A percentile compares a stretch with the other conserved stretches of the same genome.
Evolutionary conservation across 2,329 filamentous ascomycete species (phyloP).

Genomic region (Aspergillus pseudoviridinutans): DNA sequence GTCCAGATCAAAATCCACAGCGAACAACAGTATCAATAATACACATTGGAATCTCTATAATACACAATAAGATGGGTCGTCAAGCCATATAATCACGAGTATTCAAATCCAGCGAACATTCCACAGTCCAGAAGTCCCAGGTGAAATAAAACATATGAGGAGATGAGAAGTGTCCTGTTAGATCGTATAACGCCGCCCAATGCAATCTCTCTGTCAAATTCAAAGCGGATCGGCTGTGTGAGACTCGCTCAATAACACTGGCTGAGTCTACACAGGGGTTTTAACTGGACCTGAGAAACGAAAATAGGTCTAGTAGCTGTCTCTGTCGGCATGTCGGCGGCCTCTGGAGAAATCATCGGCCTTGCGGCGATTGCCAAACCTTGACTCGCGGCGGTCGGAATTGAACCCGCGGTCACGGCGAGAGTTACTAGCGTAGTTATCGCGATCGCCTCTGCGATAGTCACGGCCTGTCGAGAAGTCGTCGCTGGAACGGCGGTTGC

Average conservation of each 20-base stretch:
- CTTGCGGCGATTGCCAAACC: not conserved
- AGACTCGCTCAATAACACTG: not conserved
- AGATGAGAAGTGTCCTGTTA: not conserved
- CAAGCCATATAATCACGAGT: not conserved
- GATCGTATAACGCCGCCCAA: conserved; percentile 23
- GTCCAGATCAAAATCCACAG: not conserved
- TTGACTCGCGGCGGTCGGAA: not conserved
- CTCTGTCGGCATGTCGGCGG: not conserved
- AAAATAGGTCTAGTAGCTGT: not conserved
- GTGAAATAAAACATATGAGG: not conserved
- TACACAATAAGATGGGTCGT: not conserved
- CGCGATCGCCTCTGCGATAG: not conserved
- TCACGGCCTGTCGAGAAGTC: not conserved
- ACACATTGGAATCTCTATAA: not conserved
- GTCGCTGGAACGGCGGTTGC: not conserved
- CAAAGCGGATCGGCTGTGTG: conserved; percentile 8
- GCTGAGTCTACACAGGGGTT: not conserved
- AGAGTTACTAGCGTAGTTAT: not conserved
- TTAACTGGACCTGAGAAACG: not conserved
- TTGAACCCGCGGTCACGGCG: not conserved
- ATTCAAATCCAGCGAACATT: not conserved
- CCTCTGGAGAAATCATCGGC: not conserved
- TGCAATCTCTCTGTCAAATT: conserved; percentile 14
- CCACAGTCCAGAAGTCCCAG: not conserved
- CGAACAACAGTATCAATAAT: not conserved